These are phyloP conservation scores for Mycena olivaceomarginata DNA, from an alignment of 768 basidiomycete species.

Conservation along the genomic window DNA sequence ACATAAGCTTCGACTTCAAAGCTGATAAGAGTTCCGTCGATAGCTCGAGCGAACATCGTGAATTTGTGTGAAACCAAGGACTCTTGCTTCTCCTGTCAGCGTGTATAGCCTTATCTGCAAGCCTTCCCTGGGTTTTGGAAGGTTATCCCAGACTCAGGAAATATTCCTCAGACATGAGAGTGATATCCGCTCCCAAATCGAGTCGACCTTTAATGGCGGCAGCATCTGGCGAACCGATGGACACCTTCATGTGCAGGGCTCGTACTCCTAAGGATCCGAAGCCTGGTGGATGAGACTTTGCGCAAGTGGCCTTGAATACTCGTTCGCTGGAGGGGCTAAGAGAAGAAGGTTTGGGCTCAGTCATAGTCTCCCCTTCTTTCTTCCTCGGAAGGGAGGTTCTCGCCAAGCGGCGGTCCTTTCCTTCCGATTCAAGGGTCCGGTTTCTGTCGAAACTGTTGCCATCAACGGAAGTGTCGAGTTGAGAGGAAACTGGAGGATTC, in stretches of 20 bases:
- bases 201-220: conserved; percentile 15
- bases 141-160: background rate
- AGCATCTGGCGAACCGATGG: background rate
- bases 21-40: background rate
- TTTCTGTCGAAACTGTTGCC: no score
- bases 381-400: no score
- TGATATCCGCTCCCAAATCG: conserved; percentile 41
- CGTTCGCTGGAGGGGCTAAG: no score
- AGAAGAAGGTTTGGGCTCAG: no score
- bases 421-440: no score
- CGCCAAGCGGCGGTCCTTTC: no score
- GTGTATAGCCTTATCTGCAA: conserved; percentile 35
- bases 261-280: conserved; percentile 9
- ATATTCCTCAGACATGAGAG: conserved; percentile 40
- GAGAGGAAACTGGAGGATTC: no score
- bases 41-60: background rate
- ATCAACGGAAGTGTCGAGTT: no score
- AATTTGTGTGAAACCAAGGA: conserved; percentile 43
- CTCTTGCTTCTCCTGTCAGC: conserved; percentile 23
- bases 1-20: conserved; percentile 42
- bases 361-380: no score
- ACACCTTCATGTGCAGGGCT: conserved; percentile 31
- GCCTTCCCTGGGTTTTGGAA: conserved; percentile 11
- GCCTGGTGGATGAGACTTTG: background rate
- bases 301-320: no score